These are phyloP conservation scores for Tuber melanosporum DNA, from an alignment of 495 filamentous ascomycete species.

Conservation along the genomic window DNA sequence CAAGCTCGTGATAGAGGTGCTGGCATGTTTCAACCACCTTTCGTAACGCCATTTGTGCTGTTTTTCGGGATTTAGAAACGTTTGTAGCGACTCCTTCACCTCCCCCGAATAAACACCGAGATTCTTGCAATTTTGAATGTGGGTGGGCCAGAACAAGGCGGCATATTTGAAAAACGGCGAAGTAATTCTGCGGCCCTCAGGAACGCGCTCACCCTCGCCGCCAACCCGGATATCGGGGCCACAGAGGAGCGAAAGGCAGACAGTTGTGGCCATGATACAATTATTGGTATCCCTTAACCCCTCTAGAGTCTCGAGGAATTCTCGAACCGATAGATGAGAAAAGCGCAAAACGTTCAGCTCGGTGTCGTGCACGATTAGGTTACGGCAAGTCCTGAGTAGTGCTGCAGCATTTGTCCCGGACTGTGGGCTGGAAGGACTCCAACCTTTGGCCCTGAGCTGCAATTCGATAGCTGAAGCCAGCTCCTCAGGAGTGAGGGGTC, in stretches of 20 bases:
- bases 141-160: slow-evolving; percentile 4
- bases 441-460: not conserved
- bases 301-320: slow-evolving; percentile 9
- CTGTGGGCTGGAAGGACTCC: not conserved
- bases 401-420: not conserved
- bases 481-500: not conserved
- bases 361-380: slow-evolving; percentile 7
- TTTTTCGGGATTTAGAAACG: slow-evolving; percentile 1
- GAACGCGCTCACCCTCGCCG: not conserved
- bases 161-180: not conserved
- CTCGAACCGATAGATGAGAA: slow-evolving; percentile 17
- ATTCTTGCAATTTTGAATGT: slow-evolving; percentile 6
- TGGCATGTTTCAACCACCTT: not conserved
- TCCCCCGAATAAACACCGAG: not conserved
- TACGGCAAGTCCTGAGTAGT: slow-evolving; percentile 12
- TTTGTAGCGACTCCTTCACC: slow-evolving; percentile 3
- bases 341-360: slow-evolving; percentile 7
- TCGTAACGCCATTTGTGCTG: not conserved
- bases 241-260: slow-evolving; percentile 10
- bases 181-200: not conserved
- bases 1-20: not conserved
- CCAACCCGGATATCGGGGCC: not conserved
- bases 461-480: slow-evolving; percentile 5
- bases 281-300: not conserved
- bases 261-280: slow-evolving; percentile 17